Evolutionary conservation across 31 red algal genomes (phyloP), one percentile per base, ranked within the genome.

Genomic region (Bonnemaisonia californica): DNA sequence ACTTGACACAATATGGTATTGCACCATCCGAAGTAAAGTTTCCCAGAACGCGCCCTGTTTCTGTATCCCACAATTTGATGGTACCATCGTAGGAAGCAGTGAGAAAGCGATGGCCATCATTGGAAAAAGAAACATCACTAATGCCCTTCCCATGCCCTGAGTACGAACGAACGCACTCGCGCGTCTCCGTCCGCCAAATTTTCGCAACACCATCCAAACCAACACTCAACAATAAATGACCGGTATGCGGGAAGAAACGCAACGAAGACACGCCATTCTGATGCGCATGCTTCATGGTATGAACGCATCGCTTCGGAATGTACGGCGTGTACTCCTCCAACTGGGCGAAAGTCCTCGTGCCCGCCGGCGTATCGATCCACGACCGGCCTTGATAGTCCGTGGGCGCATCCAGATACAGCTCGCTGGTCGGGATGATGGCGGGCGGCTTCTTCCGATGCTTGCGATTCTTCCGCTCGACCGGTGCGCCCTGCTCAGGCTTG

Each of bases 11-110:
- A 81, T 79, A 77, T 8, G 91, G 90, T 40, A 62, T 34, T 23
- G 57, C 71, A 0, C 35, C 87, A 36, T 27, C 23, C 7, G 71
- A 36, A 1, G 42, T 58, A 55, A 88, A 93, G 1, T 42, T 59
- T 2, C 72, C 83, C 68, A 81, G 22, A 26, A 80, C 68, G 56
- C 69, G 51, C 3, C 93, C 93, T 1, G 93, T 73, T 48, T 91
- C 89, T 31, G 69, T 71, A 78, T 92, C 84, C 88, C 93, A 92
- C 35, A 88, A 54, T 26, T 71, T 59, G 19, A 95, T 71, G 21
- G 45, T 57, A n/a, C 64, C 36, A 54, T 95, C 93, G 73, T 67
- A 95, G 4, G 34, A 74, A 21, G 71, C 93, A 32, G 77, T 80
- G 55, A 95, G 51, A 76, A 95, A 86, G 12, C 62, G 74, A 29